Conservation (phyloP, 805 yeast genomes). For the Kodamaea kaohsiungensis region DNA sequence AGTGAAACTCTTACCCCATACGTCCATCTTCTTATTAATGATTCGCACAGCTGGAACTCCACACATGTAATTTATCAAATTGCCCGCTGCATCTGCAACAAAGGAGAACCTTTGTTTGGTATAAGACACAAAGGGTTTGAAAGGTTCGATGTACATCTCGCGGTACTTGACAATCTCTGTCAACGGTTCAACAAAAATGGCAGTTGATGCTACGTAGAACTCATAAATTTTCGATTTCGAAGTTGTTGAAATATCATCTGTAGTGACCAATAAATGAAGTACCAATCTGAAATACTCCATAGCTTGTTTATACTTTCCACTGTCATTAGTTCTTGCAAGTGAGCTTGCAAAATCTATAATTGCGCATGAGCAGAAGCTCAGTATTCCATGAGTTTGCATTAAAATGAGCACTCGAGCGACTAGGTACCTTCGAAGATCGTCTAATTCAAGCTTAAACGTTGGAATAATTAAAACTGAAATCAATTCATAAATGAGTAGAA, state of each 20-base stretch:
- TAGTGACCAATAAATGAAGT: slow-evolving; percentile 34
- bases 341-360: slow-evolving; percentile 40
- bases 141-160: slow-evolving; percentile 17
- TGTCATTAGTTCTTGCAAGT: slow-evolving; percentile 27
- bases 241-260: slow-evolving; percentile 32
- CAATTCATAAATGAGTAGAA: slow-evolving; percentile 39
- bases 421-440: slow-evolving; percentile 29
- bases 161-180: slow-evolving; percentile 31
- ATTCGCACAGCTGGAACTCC: slow-evolving; percentile 14
- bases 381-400: slow-evolving; percentile 40
- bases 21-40: not conserved
- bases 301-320: slow-evolving; percentile 35
- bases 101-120: slow-evolving; percentile 9
- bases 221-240: slow-evolving; percentile 42
- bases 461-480: slow-evolving; percentile 40
- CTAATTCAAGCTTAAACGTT: slow-evolving; percentile 25
- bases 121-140: slow-evolving; percentile 14
- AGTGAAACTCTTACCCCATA: not conserved
- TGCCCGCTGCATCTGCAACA: slow-evolving; percentile 14
- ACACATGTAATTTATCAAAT: slow-evolving; percentile 16
- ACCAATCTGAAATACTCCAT: slow-evolving; percentile 44
- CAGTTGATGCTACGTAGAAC: slow-evolving; percentile 42
- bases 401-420: slow-evolving; percentile 33
- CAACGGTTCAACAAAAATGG: slow-evolving; percentile 42
- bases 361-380: slow-evolving; percentile 41